Evolutionary conservation across 176 grass and related monocot genomes (phyloP).

Genomic region (Thinopyrum elongatum): DNA sequence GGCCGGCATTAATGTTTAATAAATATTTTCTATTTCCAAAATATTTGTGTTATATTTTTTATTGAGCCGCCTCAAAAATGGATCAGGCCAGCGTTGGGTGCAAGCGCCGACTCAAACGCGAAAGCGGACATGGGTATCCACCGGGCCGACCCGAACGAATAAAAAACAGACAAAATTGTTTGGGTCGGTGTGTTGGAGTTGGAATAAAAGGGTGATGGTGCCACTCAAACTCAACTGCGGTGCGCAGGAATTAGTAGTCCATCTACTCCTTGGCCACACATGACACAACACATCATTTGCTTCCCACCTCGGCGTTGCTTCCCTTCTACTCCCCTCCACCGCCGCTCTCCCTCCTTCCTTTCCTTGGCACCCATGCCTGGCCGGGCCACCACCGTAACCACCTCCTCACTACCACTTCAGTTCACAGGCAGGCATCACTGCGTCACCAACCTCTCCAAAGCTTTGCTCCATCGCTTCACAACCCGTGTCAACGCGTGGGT

Average conservation of each 20-base stretch:
- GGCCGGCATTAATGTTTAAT: no score
- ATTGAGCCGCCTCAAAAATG: no score
- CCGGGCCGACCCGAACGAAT: no score
- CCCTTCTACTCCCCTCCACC: constrained; percentile 37
- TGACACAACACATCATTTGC: constrained; percentile 4
- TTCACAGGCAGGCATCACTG: neutral
- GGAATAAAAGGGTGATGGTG: no score
- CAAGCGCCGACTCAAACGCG: no score
- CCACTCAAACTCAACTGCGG: neutral
- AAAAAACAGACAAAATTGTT: no score
- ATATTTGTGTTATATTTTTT: no score
- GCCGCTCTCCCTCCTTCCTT: neutral
- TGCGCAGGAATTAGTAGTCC: neutral
- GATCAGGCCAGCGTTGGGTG: no score
- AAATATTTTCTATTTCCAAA: no score
- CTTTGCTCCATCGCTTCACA: neutral
- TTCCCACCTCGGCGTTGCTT: constrained; percentile 31
- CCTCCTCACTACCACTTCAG: neutral
- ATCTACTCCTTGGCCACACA: neutral
- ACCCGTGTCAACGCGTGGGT: no score
- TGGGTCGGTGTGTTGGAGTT: no score
- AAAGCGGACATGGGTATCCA: no score
- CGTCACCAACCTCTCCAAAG: neutral
- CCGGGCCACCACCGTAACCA: constrained; percentile 29
- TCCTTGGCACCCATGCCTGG: neutral